Percentiles rank a stretch among this genome's conserved stretches.
Conservation (phyloP, 1,284 basidiomycete species). For the Ceratobasidium sp. region DNA sequence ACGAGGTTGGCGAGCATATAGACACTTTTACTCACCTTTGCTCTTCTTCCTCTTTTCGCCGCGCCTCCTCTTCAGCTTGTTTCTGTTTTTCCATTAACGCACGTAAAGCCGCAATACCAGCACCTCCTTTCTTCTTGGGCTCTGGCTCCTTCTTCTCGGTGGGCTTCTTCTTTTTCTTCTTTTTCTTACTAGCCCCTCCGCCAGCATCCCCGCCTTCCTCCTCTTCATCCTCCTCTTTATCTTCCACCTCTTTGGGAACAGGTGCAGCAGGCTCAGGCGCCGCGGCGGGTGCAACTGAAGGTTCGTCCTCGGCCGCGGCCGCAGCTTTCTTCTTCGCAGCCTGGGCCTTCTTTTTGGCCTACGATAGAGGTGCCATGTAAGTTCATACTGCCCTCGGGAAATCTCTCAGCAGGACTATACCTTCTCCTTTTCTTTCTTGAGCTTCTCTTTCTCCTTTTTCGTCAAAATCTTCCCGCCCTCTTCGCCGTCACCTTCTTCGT, state of each 20-base stretch:
- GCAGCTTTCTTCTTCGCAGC: slow-evolving; percentile 80
- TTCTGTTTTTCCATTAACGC: slow-evolving; percentile 91
- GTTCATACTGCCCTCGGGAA: slow-evolving; percentile 10
- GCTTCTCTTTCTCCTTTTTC: slow-evolving; percentile 91
- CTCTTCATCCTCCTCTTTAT: slow-evolving; percentile 62
- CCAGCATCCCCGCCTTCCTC: slow-evolving; percentile 64
- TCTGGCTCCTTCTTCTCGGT: slow-evolving; percentile 73
- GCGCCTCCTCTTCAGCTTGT: slow-evolving; percentile 76
- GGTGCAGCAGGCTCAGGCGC: slow-evolving; percentile 47
- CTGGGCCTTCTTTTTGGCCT: slow-evolving; percentile 96
- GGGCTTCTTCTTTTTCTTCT: slow-evolving; percentile 87
- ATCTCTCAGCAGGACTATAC: slow-evolving; percentile 51
- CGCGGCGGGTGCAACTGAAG: slow-evolving; percentile 45
- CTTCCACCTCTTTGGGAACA: slow-evolving; percentile 47
- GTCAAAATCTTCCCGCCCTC: slow-evolving; percentile 66
- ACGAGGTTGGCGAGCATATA: not conserved
- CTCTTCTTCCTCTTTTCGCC: slow-evolving; percentile 72
- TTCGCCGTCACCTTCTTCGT: slow-evolving; percentile 56
- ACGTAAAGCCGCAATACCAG: slow-evolving; percentile 68
- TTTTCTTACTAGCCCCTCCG: slow-evolving; percentile 69
- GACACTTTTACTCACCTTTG: slow-evolving; percentile 47
- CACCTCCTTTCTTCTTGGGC: slow-evolving; percentile 70
- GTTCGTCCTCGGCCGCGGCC: slow-evolving; percentile 49
- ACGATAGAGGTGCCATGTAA: slow-evolving; percentile 28
- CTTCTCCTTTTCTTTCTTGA: slow-evolving; percentile 95